Conservation (phyloP, 371 early-diverging fungal genomes). For the Catenaria anguillulae region DNA sequence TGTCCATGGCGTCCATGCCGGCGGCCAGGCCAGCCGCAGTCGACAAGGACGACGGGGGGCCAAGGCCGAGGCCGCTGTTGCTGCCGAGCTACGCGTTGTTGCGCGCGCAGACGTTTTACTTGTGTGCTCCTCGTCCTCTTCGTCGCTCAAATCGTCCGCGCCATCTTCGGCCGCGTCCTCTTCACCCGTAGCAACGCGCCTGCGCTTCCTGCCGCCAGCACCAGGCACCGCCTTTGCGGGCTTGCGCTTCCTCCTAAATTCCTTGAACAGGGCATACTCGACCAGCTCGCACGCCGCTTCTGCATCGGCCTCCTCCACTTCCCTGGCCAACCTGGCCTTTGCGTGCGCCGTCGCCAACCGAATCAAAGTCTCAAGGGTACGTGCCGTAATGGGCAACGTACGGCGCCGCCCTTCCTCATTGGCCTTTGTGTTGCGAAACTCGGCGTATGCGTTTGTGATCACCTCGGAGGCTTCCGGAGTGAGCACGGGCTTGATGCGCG, state of each 20-base stretch:
- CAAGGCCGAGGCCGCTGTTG: too few species aligned
- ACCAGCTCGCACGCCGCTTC: slow-evolving; percentile 69
- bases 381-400: slow-evolving; percentile 82
- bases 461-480: slow-evolving; percentile 52
- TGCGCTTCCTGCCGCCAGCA: slow-evolving; percentile 9
- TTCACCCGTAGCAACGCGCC: slow-evolving; percentile 13
- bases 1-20: not conserved
- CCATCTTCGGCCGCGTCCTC: too few species aligned
- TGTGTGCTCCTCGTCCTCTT: too few species aligned
- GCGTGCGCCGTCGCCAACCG: slow-evolving; percentile 98
- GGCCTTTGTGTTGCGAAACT: slow-evolving; percentile 44
- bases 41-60: too few species aligned
- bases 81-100: too few species aligned
- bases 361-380: slow-evolving; percentile 98
- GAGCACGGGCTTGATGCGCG: slow-evolving; percentile 73
- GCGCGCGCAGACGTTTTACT: too few species aligned
- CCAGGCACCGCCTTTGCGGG: slow-evolving; percentile 4
- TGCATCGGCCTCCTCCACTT: slow-evolving; percentile 75
- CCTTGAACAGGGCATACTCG: slow-evolving; percentile 84
- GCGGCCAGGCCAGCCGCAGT: too few species aligned
- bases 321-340: slow-evolving; percentile 72
- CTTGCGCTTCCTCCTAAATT: slow-evolving; percentile 36
- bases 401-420: slow-evolving; percentile 39
- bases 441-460: slow-evolving; percentile 56
- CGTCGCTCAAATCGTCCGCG: too few species aligned